A percentile compares a stretch with the other conserved stretches of the same genome.
Evolutionary conservation across 352 stramenopile species (phyloP).

Genomic region (Phytophthora pistaciae): DNA sequence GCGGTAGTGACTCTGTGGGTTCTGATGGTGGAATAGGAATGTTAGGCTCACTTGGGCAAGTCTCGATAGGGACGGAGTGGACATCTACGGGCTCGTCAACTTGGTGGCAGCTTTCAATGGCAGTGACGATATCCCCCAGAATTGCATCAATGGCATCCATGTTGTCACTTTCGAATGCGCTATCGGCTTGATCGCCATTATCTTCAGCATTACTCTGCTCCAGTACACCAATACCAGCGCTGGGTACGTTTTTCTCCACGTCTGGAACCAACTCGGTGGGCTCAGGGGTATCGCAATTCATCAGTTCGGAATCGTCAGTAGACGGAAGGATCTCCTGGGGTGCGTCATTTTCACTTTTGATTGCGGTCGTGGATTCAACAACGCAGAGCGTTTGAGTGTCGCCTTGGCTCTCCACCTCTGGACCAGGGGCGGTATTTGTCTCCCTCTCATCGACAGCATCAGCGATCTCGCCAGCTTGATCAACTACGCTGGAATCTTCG

Average conservation of each 20-base stretch:
- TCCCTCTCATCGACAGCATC: background rate
- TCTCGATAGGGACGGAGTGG: background rate
- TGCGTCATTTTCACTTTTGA: background rate
- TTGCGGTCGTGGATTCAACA: background rate
- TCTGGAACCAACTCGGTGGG: background rate
- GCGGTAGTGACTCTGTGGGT: background rate
- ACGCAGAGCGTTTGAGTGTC: background rate
- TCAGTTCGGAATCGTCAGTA: background rate
- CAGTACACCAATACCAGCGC: background rate
- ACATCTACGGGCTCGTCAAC: background rate
- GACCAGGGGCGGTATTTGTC: background rate
- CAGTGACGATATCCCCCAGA: conserved; percentile 8
- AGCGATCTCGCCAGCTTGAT: background rate
- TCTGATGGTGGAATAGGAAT: background rate
- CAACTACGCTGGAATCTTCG: background rate
- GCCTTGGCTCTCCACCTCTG: background rate
- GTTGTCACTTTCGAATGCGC: background rate
- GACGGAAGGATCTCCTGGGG: background rate
- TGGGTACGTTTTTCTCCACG: background rate
- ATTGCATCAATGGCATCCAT: background rate
- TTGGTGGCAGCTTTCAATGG: conserved; percentile 14
- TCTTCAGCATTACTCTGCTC: background rate
- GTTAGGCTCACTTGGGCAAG: background rate
- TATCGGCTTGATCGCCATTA: background rate
- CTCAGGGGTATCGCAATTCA: background rate